Evolutionary conservation across 192 early-diverging fungal genomes (phyloP).

Genomic region (Podila epicladia): DNA sequence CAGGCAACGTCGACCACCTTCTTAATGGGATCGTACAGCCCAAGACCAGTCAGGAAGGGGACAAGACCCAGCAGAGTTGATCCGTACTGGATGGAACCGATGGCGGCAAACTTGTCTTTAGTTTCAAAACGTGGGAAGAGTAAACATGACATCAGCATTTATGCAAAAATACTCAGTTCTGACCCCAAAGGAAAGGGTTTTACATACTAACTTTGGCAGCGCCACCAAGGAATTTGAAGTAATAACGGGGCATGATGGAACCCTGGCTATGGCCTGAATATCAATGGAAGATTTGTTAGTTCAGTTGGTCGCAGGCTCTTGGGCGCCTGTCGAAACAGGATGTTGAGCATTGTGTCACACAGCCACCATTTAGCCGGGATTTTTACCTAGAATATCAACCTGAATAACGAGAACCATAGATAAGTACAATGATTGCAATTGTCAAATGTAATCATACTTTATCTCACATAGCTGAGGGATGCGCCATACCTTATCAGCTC

Average conservation of each 20-base stretch:
- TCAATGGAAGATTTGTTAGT: neutral
- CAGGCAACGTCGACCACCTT: neutral
- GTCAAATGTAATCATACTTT: no score
- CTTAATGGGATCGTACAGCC: neutral
- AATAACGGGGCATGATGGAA: constrained; percentile 20
- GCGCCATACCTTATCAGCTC: neutral
- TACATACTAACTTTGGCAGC: constrained; percentile 11
- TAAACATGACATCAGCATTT: neutral
- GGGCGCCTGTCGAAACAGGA: neutral
- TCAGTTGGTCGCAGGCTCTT: neutral
- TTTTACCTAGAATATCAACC: constrained; percentile 19
- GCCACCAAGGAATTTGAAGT: constrained; percentile 21
- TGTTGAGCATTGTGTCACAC: neutral
- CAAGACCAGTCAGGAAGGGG: neutral
- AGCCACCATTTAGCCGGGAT: no score
- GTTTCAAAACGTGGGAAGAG: neutral
- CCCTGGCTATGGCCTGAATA: neutral
- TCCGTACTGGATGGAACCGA: constrained; percentile 15
- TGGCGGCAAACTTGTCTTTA: constrained; percentile 19
- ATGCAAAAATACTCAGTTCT: no score
- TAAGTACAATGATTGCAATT: no score
- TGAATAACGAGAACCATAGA: neutral
- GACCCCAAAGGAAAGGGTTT: no score
- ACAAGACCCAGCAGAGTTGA: constrained; percentile 4
- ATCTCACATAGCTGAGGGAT: no score